Evolutionary conservation across 345 rosid genomes (phyloP).

Genomic region (Lumnitzera littorea): DNA sequence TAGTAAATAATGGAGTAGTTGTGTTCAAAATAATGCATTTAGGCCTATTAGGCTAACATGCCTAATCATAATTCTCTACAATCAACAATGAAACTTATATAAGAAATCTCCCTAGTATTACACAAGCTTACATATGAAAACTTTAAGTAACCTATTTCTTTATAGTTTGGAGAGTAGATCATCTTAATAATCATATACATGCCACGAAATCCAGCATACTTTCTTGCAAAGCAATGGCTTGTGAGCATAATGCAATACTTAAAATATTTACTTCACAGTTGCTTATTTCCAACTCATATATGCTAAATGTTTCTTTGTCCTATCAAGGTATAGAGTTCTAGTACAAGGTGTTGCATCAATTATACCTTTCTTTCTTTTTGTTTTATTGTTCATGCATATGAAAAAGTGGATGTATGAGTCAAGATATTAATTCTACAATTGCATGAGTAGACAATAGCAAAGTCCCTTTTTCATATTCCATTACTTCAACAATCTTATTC

Average conservation of each 20-base stretch:
- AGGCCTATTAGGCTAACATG: neutral
- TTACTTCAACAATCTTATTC: too few species aligned
- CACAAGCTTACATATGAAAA: neutral
- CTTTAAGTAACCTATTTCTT: neutral
- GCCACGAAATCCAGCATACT: too few species aligned
- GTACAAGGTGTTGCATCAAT: neutral
- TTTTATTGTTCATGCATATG: neutral
- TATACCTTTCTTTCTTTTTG: too few species aligned
- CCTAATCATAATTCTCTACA: neutral
- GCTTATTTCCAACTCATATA: too few species aligned
- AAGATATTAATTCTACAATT: neutral
- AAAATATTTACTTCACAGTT: too few species aligned
- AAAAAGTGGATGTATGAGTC: neutral
- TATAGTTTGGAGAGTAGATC: too few species aligned
- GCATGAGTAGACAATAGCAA: too few species aligned
- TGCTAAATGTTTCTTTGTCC: too few species aligned
- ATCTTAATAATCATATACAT: too few species aligned
- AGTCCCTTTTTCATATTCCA: too few species aligned
- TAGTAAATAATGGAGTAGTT: constrained; percentile 3
- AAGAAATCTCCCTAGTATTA: neutral
- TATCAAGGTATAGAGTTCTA: neutral
- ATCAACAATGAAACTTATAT: neutral
- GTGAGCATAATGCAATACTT: too few species aligned
- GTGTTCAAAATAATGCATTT: neutral
- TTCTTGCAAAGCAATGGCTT: too few species aligned